Conservation (phyloP, 257 asterid genomes). For the Linderniella brevidens region DNA sequence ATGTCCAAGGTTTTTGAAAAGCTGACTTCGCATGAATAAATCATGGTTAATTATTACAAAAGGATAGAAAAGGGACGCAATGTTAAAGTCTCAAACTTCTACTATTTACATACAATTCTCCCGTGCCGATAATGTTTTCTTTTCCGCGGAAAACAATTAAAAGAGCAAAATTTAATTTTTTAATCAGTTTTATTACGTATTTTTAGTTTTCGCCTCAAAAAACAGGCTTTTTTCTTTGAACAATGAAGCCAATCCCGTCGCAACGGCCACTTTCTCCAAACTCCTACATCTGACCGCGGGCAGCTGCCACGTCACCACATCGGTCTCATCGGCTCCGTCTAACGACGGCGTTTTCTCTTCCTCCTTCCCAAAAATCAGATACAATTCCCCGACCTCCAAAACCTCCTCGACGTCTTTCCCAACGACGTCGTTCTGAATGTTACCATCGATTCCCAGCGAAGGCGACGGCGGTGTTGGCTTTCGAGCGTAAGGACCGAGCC, state of each 20-base stretch:
- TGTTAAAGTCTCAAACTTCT: too few species aligned
- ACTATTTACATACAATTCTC: too few species aligned
- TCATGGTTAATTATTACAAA: too few species aligned
- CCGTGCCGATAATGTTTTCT: too few species aligned
- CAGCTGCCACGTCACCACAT: slow-evolving; percentile 45
- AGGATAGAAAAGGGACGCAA: too few species aligned
- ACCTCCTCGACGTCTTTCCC: slow-evolving; percentile 12
- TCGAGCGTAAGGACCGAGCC: slow-evolving; percentile 61
- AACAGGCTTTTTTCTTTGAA: slow-evolving; percentile 47
- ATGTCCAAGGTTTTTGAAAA: too few species aligned
- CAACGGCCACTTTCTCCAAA: slow-evolving; percentile 40
- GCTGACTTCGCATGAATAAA: too few species aligned
- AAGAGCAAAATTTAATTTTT: background rate
- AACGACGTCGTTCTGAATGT: slow-evolving; percentile 2
- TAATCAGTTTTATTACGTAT: background rate
- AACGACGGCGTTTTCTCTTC: slow-evolving; percentile 15
- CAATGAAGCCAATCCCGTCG: slow-evolving; percentile 83
- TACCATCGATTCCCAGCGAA: slow-evolving; percentile 7
- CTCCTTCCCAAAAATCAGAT: slow-evolving; percentile 51
- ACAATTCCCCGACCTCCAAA: slow-evolving; percentile 36
- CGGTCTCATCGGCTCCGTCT: slow-evolving; percentile 11
- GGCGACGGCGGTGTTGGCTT: slow-evolving; percentile 8
- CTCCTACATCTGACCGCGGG: slow-evolving; percentile 61
- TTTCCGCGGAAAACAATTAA: background rate
- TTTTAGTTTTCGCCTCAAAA: background rate